Base-by-base conservation (phyloP, 2,329 filamentous ascomycete genomes). In the Alternaria sp. region DNA sequence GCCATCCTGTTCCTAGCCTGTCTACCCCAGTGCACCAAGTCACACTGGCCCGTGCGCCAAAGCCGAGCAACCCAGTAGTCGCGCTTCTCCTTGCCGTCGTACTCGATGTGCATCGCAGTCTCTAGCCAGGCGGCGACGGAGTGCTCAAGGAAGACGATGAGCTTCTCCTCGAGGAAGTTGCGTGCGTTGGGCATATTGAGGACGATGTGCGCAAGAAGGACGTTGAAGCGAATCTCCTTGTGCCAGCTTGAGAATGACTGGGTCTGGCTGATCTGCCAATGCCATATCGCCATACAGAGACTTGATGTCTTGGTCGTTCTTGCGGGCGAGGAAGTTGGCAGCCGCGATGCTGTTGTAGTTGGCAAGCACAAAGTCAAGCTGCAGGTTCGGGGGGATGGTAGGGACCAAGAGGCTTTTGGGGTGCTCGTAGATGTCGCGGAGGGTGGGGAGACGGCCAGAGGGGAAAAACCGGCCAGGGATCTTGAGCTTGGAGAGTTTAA, bases 191-290 rank as follows among this genome's bases (percentile, higher is more conserved):
- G 44, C 5, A 29, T 39, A 5, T 45, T 31, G 21, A 50, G 50
- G 4, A 42, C 14, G 5, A 58, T 31, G 23, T 48, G 51, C 1
- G 50, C 42, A 5, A 57, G 51, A 7, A 58, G 29, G 7, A 56
- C 17, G 40, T 60, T 60, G 41, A 41, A 49, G 11, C 57, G 48
- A 11, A 53, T 28, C 2, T 52, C 40, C 6, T 29, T n/a, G 37
- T 56, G 41, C 3, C 11, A 26, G 23, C 14, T 34, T 21, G 57
- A 55, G 41, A 60, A 45, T 3, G 57, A 60, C 28, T 56, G 57
- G 4, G 28, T 23, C n/a, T 36, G 26, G 49, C 55, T 53, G 31
- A 56, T 40, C 26, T 53, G 17, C 57, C 57, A 56, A 17, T 55
- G 50, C 33, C 31, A 59, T n/a, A 51, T 59, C 1, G 51, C 46